Conservation (phyloP, 208 protist genomes). For the Hexamita inflata region DNA sequence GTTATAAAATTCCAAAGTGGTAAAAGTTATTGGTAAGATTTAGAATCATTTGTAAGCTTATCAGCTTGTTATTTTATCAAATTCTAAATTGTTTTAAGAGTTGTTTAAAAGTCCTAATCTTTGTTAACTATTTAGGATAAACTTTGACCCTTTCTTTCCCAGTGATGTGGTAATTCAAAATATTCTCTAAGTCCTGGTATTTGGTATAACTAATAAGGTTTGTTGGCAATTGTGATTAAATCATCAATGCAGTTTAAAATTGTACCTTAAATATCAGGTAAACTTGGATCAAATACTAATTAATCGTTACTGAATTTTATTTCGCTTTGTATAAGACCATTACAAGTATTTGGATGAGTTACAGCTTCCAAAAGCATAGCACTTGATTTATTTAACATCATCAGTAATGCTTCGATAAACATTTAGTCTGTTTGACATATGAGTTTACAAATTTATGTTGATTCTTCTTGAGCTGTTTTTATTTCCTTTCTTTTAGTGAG, state of each 20-base stretch:
- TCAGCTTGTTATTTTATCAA: background rate
- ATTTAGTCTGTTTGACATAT: background rate
- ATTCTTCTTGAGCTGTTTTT: background rate
- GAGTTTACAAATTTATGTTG: background rate
- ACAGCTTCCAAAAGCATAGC: too few relatives aligned
- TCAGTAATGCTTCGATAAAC: conserved; percentile 3
- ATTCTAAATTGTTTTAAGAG: background rate
- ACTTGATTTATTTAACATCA: too few relatives aligned
- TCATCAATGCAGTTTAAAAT: background rate
- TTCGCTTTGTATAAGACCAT: background rate
- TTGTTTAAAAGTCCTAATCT: background rate
- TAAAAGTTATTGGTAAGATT: background rate
- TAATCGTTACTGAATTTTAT: background rate
- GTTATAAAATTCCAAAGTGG: background rate
- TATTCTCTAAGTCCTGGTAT: background rate
- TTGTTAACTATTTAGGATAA: background rate
- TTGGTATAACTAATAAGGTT: background rate
- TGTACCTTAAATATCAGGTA: background rate
- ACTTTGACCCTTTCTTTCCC: background rate
- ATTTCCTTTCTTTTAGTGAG: background rate
- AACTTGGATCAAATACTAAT: background rate
- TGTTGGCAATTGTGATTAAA: background rate
- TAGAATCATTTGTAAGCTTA: background rate
- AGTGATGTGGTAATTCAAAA: background rate
- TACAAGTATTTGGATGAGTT: background rate